phyloP scores from a whole-genome alignment of 352 stramenopile genomes.

The Globisporangium splendens region DNA sequence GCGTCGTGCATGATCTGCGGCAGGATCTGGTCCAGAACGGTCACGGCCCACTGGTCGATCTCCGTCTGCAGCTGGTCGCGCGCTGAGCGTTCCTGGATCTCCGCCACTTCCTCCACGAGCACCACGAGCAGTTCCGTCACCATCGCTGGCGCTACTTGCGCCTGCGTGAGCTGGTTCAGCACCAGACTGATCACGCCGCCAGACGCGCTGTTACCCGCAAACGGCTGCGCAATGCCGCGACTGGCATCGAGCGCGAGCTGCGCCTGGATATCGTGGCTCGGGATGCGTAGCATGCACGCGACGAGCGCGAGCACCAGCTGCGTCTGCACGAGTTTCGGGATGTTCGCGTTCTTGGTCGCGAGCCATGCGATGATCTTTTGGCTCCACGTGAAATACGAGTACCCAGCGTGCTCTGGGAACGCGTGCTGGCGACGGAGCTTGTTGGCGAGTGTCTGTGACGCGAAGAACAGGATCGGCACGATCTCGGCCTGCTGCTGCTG shows the following conservation, averaged over 20 bases:
- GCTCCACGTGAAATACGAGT: slow-evolving; percentile 36
- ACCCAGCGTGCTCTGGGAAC: slow-evolving; percentile 22
- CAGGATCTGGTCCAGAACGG: slow-evolving; percentile 59
- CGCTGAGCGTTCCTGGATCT: slow-evolving; percentile 40
- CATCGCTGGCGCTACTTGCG: slow-evolving; percentile 30
- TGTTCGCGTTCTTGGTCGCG: slow-evolving; percentile 18
- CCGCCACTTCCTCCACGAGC: slow-evolving; percentile 58
- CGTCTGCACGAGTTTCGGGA: slow-evolving; percentile 68
- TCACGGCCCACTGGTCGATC: slow-evolving; percentile 51
- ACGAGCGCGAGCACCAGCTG: slow-evolving; percentile 72
- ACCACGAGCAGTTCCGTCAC: slow-evolving; percentile 64
- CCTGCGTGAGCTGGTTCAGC: slow-evolving; percentile 40
- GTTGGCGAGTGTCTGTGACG: slow-evolving; percentile 78
- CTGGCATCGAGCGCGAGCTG: slow-evolving; percentile 12
- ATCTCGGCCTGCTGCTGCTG: slow-evolving; percentile 16
- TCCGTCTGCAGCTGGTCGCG: slow-evolving; percentile 58
- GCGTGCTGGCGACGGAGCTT: slow-evolving; percentile 63
- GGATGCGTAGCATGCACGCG: slow-evolving; percentile 49
- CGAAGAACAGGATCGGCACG: slow-evolving; percentile 71
- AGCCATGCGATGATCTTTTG: slow-evolving; percentile 61
- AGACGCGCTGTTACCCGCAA: slow-evolving; percentile 1
- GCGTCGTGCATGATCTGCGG: slow-evolving; percentile 76
- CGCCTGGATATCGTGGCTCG: slow-evolving; percentile 31
- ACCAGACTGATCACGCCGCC: slow-evolving; percentile 52
- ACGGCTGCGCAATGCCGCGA: not conserved